phyloP scores from a whole-genome alignment of 1,139 yeast species.

The Suhomyces chickasaworum region DNA sequence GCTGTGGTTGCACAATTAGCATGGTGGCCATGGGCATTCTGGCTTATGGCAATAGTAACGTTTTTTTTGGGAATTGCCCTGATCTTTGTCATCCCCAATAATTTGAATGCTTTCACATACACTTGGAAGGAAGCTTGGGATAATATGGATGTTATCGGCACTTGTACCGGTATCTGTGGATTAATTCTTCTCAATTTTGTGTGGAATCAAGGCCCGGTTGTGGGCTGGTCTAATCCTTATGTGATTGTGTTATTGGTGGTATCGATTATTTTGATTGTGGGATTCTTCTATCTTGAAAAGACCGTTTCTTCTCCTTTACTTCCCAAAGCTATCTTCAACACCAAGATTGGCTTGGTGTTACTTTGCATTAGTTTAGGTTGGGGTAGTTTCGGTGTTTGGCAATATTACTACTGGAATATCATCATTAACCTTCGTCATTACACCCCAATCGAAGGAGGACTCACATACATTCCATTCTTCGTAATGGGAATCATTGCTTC shows the following conservation, averaged over 20 bases:
- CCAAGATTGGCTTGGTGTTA: conserved; percentile 39
- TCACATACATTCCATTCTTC: conserved; percentile 48
- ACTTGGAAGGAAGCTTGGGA: conserved; percentile 15
- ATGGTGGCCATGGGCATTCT: conserved; percentile 59
- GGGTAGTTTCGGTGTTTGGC: conserved; percentile 63
- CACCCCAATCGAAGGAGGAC: conserved; percentile 44
- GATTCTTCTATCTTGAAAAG: conserved; percentile 35
- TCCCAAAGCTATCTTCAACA: conserved; percentile 45
- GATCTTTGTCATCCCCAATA: conserved; percentile 44
- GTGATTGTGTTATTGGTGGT: conserved; percentile 47
- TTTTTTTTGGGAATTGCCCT: conserved; percentile 31
- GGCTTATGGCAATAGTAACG: conserved; percentile 43
- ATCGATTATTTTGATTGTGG: conserved; percentile 37
- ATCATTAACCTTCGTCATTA: conserved; percentile 47
- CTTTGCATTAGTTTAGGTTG: conserved; percentile 49
- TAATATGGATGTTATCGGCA: conserved; percentile 48
- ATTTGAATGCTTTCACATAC: conserved; percentile 11
- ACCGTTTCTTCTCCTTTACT: conserved; percentile 43
- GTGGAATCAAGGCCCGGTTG: conserved; percentile 58
- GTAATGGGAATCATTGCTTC: conserved; percentile 52
- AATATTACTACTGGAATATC: conserved; percentile 44
- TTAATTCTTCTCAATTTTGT: conserved; percentile 51
- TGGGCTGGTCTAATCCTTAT: conserved; percentile 51
- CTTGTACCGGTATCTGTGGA: conserved; percentile 49
- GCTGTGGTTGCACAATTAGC: conserved; percentile 45